Evolutionary conservation across 495 filamentous ascomycete species (phyloP).

Genomic region (Xylaria intraflava): DNA sequence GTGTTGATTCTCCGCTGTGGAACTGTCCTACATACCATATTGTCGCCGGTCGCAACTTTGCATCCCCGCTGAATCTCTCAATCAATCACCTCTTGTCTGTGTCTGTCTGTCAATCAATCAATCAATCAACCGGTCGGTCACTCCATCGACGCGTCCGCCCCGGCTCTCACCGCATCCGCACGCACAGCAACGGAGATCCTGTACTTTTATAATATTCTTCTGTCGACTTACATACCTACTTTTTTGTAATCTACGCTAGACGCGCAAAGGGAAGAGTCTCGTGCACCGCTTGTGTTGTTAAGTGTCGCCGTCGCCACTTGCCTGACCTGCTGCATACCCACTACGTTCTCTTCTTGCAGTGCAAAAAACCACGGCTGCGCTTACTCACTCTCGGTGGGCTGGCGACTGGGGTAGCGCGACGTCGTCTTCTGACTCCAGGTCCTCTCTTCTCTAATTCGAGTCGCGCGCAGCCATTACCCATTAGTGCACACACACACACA

Average conservation of each 20-base stretch:
- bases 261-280: neutral
- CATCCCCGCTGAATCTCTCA: neutral
- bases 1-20: conserved; percentile 7
- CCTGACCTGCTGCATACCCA: neutral
- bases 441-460: neutral
- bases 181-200: neutral
- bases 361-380: neutral
- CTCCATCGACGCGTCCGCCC: neutral
- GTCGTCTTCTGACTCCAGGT: neutral
- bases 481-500: neutral
- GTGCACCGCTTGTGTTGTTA: conserved; percentile 2
- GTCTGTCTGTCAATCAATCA: conserved; percentile 1
- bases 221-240: neutral
- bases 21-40: neutral
- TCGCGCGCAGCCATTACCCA: neutral
- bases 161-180: neutral
- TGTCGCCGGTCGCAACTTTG: conserved; percentile 10
- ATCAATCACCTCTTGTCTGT: neutral
- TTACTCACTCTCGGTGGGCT: neutral
- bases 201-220: conserved; percentile 4
- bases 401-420: conserved; percentile 2
- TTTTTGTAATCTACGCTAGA: conserved; percentile 8
- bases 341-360: neutral
- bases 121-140: neutral
- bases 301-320: neutral